phyloP scores from a whole-genome alignment of 116 monocot genomes.

The Posidonia oceanica region DNA sequence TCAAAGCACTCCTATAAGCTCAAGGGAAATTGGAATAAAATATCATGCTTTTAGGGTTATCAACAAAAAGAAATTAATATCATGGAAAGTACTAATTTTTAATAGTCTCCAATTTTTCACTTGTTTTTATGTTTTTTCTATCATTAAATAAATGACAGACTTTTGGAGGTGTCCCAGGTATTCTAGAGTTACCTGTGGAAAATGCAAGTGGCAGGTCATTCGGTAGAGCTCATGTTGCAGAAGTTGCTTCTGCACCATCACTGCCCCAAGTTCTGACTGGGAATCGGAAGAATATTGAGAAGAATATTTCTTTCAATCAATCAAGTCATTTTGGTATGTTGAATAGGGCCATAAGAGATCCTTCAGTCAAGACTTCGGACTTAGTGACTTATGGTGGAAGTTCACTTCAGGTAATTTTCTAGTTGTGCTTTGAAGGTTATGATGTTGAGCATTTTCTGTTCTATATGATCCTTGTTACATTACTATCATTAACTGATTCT shows the following conservation, averaged over 20 bases:
- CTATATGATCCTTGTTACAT: no score
- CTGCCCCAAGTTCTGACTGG: background rate
- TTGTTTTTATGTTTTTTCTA: background rate
- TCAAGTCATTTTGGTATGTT: background rate
- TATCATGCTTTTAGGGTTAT: background rate
- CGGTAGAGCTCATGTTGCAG: constrained; percentile 1
- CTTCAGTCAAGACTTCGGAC: background rate
- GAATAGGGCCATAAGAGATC: background rate
- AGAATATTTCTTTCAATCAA: background rate
- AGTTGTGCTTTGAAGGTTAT: no score
- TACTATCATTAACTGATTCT: no score
- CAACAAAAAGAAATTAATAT: no score
- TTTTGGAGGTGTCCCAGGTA: background rate
- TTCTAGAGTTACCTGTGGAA: background rate
- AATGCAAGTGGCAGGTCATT: constrained; percentile 8
- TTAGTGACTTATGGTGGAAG: background rate
- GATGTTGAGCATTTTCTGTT: no score
- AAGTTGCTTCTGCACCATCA: constrained; percentile 1
- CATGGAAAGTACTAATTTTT: no score
- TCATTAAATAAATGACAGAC: background rate
- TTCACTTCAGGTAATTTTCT: background rate
- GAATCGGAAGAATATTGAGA: background rate
- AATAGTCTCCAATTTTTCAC: background rate
- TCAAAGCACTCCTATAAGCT: no score
- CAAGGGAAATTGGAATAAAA: no score